Conservation (phyloP, 129 eudicot species). For the Smallanthus sonchifolius region DNA sequence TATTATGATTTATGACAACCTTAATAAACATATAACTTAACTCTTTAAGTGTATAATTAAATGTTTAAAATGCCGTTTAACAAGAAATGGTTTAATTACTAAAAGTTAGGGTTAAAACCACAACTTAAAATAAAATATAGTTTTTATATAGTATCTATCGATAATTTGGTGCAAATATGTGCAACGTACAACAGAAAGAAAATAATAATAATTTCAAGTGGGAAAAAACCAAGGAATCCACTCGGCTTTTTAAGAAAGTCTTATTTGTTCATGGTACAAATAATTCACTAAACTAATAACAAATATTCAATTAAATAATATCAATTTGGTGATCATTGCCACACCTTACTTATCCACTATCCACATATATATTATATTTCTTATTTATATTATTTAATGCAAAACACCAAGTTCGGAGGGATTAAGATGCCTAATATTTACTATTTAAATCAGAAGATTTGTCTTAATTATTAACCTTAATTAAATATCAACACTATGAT, state of each 20-base stretch:
- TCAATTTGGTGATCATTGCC: slow-evolving; percentile 21
- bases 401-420: slow-evolving; percentile 27
- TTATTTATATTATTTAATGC: slow-evolving; percentile 11
- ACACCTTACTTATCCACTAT: slow-evolving; percentile 16
- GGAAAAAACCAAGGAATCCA: slow-evolving; percentile 22
- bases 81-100: background rate
- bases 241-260: slow-evolving; percentile 27
- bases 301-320: slow-evolving; percentile 10
- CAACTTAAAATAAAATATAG: background rate
- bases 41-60: too few species aligned
- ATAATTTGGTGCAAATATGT: background rate
- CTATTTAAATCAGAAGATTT: slow-evolving; percentile 2
- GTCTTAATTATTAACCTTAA: slow-evolving; percentile 1
- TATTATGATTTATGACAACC: background rate
- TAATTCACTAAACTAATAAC: slow-evolving; percentile 21
- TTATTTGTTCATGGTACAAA: slow-evolving; percentile 23
- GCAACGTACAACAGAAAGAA: background rate
- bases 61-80: background rate
- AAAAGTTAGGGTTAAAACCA: background rate
- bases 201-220: slow-evolving; percentile 1
- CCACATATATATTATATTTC: slow-evolving; percentile 9
- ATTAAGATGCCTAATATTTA: slow-evolving; percentile 35
- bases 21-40: background rate
- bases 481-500: slow-evolving; percentile 3
- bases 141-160: background rate